Evolutionary conservation across 176 grass and related monocot species (phyloP), one percentile per base, ranked within the genome.

Genomic region (Bolboschoenus planiculmis): DNA sequence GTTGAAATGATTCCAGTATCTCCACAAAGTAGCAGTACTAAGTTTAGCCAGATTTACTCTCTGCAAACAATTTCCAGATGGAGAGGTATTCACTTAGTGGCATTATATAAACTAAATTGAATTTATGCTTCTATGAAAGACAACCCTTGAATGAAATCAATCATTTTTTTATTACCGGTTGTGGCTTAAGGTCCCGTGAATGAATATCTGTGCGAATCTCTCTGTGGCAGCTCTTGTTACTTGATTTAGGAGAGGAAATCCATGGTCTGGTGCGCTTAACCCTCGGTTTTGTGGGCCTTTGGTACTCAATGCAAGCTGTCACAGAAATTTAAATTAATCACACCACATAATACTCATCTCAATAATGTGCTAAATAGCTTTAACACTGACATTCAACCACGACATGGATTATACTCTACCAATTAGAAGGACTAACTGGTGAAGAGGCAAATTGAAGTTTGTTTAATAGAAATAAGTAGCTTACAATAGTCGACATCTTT

Each of bases 1-100:
- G 47, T 97, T 87, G 79, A 97, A 97, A 78, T 97, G 94, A 42
- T 84, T 86, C 91, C 94, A 97, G 65, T 97, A 97, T 91, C 87
- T 97, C 89, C 84, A 93, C 33, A 97, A 80, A 4, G 94, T 87
- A 64, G 91, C 78, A 2, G 86, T 90, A 66, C 87, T 91, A 4
- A 97, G 89, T 81, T 91, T 97, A 53, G 91, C 62, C 84, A 97
- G 85, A 66, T 97, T 97, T 81, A 91, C 81, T 87, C 89, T 85
- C 94, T 97, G 86, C 50, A 81, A 74, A 85, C 40, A 82, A 78
- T 34, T 56, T 70, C 43, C 30, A 84, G 26, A 59, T 26, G n/a
- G n/a, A 29, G n/a, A 42, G 10, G 2, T 47, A 47, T 29, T 74
- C 10, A 46, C n/a, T 47, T 74, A 4, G 36, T 24, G 36, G 16